These are phyloP conservation scores for Fusarium concolor DNA, from an alignment of 2,329 filamentous ascomycete species.

Conservation along the genomic window DNA sequence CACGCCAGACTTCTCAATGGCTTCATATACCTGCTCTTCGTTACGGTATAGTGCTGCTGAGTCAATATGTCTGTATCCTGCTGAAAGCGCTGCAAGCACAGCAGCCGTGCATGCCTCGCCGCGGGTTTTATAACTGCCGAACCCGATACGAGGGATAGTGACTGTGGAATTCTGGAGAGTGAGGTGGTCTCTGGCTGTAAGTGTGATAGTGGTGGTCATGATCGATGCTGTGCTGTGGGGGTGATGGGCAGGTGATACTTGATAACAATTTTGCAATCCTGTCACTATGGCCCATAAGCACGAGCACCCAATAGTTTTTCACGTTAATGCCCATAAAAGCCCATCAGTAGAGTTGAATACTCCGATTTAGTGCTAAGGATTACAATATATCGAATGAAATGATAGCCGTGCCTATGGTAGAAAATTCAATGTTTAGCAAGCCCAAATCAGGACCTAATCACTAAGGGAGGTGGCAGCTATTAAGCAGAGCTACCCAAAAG, in stretches of 20 bases:
- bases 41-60: slow-evolving; percentile 74
- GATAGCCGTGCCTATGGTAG: too few relatives aligned
- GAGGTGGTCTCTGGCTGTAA: slow-evolving; percentile 33
- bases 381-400: too few relatives aligned
- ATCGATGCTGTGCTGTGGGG: not conserved
- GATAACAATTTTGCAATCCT: too few relatives aligned
- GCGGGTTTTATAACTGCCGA: slow-evolving; percentile 75
- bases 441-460: too few relatives aligned
- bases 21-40: slow-evolving; percentile 73
- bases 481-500: too few relatives aligned
- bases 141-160: slow-evolving; percentile 73
- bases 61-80: slow-evolving; percentile 73
- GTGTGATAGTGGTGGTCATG: slow-evolving; percentile 8
- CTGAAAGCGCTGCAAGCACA: slow-evolving; percentile 66
- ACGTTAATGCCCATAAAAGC: too few relatives aligned
- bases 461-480: too few relatives aligned
- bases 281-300: too few relatives aligned
- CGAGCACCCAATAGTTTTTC: too few relatives aligned
- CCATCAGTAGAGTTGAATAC: too few relatives aligned
- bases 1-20: slow-evolving; percentile 67
- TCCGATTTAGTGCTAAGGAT: too few relatives aligned
- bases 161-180: slow-evolving; percentile 39
- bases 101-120: slow-evolving; percentile 66
- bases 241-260: not conserved
- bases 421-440: too few relatives aligned